Base-by-base conservation (phyloP, 495 filamentous ascomycete species). In the Neurospora sp. region DNA sequence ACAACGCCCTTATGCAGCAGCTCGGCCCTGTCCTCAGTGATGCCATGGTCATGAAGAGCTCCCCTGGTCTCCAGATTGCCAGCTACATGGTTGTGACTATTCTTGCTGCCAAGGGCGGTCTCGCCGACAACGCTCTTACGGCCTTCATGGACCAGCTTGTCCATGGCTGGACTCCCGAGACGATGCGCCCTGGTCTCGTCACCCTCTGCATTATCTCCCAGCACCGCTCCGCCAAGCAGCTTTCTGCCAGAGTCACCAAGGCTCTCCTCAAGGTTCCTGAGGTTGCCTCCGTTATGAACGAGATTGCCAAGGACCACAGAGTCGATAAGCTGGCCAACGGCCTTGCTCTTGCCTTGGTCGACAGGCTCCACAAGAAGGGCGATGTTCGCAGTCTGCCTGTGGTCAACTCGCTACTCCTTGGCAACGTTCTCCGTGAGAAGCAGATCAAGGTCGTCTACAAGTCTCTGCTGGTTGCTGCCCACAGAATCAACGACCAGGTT, bases 21-120 rank as follows among this genome's bases (percentile, higher is more conserved):
- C 84, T 97, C 37, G 85, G 94, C 5, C 92, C 94, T 12, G 86
- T 92, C 3, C 81, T 98, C 27, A 91, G 93, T 72, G 88, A 92
- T 69, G 91, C 89, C 6, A 86, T 98, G 68, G 85, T 87, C 14
- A 87, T 94, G 83, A 89, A 89, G 73, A 87, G 90, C 40, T 86
- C 89, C 0, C 87, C 93, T 0, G 91, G 95, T 71, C 83, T 97
- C 48, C 89, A 93, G 69, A 87, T 95, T 74, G 93, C 91, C 27
- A 93, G 90, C 76, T 98, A 97, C 78, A 97, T 97, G 93, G 88
- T 98, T 37, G 85, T 93, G 35, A 90, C 92, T 0, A 88, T 98
- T 70, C 84, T 98, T 70, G 94, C 90, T 10, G 90, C 93, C 27
- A 98, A 97, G 79, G 88, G 90, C 10, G 84, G 85, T 31, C 85